A percentile compares a stretch with the other conserved stretches of the same genome.
Evolutionary conservation across 805 yeast genomes (phyloP).

Genomic region (Yarrowia sp.): DNA sequence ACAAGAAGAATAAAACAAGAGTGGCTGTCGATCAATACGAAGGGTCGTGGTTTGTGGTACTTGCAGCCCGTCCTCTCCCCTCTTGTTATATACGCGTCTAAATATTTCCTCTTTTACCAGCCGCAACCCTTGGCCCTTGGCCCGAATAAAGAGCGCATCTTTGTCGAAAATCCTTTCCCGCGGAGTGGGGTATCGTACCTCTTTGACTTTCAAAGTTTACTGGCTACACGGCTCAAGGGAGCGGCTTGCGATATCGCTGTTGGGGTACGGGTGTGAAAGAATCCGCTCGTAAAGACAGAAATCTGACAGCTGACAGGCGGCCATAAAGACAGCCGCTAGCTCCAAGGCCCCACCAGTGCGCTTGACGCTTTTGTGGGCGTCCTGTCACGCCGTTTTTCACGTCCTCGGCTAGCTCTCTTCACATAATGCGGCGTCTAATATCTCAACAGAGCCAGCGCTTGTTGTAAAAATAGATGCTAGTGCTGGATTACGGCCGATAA

Average conservation of each 20-base stretch:
- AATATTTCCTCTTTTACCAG: not conserved
- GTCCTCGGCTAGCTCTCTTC: conserved; percentile 7
- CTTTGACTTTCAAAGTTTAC: not conserved
- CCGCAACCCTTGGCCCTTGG: conserved; percentile 19
- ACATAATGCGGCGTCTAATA: conserved; percentile 13
- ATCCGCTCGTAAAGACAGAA: not conserved
- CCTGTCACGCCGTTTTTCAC: not conserved
- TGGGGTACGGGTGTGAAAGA: too few relatives aligned
- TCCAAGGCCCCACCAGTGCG: not conserved
- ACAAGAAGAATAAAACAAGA: too few relatives aligned
- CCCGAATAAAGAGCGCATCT: conserved; percentile 19
- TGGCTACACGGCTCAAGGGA: conserved; percentile 11
- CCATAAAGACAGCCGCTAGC: too few relatives aligned
- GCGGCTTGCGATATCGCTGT: conserved; percentile 16
- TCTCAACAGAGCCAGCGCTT: not conserved
- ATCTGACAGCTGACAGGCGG: too few relatives aligned
- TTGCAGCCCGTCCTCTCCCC: not conserved
- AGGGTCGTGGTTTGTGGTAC: too few relatives aligned
- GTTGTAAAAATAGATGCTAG: not conserved
- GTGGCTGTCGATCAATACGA: too few relatives aligned
- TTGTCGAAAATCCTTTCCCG: conserved; percentile 23
- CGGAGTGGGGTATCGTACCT: conserved; percentile 26
- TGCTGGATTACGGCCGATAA: not conserved
- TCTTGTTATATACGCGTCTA: not conserved
- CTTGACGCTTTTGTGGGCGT: not conserved